Percentiles rank a stretch among this genome's conserved stretches.
Evolutionary conservation across 257 asterid genomes (phyloP).

Genomic region (Nicotiana tomentosiformis): DNA sequence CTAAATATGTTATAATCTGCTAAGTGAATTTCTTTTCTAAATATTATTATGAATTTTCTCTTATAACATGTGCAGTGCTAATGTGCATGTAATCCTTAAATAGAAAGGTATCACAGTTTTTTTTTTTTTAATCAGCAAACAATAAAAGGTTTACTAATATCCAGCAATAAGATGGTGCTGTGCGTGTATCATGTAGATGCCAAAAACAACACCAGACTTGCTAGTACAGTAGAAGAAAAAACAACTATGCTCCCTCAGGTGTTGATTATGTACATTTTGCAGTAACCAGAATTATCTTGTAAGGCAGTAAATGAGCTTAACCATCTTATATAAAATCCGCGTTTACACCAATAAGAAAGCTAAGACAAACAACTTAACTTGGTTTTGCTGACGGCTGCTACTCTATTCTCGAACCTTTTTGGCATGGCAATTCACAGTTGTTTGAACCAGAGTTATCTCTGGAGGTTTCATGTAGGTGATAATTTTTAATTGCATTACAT

Average conservation of each 20-base stretch:
- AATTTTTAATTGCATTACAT: background rate
- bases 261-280: background rate
- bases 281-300: background rate
- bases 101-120: background rate
- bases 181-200: background rate
- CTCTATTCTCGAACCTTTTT: background rate
- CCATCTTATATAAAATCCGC: background rate
- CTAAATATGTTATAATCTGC: background rate
- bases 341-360: background rate
- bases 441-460: background rate
- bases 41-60: background rate
- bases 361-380: background rate
- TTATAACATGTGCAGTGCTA: background rate
- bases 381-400: background rate
- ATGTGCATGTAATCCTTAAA: background rate
- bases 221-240: no score
- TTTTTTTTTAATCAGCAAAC: background rate
- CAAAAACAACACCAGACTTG: background rate
- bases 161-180: background rate
- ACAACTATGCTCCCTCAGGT: background rate
- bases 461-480: background rate
- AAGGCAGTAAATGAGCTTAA: background rate
- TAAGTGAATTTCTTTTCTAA: background rate
- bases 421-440: background rate
- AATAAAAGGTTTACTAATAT: background rate